Percentiles rank a stretch among this genome's conserved stretches.
These are phyloP conservation scores for Ophiostoma tasmaniense DNA, from an alignment of 2,329 filamentous ascomycete species.

Conservation along the genomic window DNA sequence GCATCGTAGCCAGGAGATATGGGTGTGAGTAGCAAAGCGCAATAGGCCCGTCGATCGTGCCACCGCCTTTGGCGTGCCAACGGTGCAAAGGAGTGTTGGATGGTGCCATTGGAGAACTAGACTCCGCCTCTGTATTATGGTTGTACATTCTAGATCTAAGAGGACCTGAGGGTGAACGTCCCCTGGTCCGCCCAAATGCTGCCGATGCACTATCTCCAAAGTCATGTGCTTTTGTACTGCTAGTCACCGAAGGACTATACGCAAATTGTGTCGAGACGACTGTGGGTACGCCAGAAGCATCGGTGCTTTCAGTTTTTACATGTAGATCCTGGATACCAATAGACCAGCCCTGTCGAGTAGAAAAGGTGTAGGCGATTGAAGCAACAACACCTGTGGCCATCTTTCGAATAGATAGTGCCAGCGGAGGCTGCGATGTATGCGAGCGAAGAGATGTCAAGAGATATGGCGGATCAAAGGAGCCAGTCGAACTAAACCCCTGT, in stretches of 20 bases:
- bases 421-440: slow-evolving; percentile 66
- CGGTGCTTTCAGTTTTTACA: slow-evolving; percentile 33
- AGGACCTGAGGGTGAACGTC: neutral
- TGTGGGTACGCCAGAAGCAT: slow-evolving; percentile 22
- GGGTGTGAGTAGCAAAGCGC: slow-evolving; percentile 68
- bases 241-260: slow-evolving; percentile 26
- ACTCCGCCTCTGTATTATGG: neutral
- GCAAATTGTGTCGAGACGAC: slow-evolving; percentile 34
- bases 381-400: slow-evolving; percentile 59
- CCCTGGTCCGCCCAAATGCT: neutral
- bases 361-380: slow-evolving; percentile 78
- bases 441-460: slow-evolving; percentile 74
- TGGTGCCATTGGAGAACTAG: neutral
- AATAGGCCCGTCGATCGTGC: slow-evolving; percentile 34
- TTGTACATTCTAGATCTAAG: neutral
- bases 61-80: neutral
- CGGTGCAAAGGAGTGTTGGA: neutral
- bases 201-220: neutral
- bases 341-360: slow-evolving; percentile 73
- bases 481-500: no score
- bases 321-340: slow-evolving; percentile 86
- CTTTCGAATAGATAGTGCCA: slow-evolving; percentile 74
- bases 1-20: slow-evolving; percentile 73
- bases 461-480: slow-evolving; percentile 34
- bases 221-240: neutral